Percentiles rank a stretch among this genome's conserved stretches.
Conservation (phyloP, 1,139 yeast species). For the Yamadazyma mexicana region DNA sequence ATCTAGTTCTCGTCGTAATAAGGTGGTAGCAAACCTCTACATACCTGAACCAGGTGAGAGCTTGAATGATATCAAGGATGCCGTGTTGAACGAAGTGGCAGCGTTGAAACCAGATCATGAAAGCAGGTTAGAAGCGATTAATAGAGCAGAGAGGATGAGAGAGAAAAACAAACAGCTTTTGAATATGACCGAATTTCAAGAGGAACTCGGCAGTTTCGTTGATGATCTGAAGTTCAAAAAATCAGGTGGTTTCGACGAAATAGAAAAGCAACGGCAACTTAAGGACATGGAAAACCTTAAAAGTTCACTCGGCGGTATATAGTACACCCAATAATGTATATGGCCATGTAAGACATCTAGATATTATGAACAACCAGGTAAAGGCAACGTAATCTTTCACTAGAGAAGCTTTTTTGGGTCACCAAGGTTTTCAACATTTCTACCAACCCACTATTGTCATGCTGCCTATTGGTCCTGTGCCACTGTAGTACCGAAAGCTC, state of each 20-base stretch:
- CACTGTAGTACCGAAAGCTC: not conserved
- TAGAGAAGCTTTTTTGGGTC: not conserved
- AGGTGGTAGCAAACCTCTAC: constrained; percentile 38
- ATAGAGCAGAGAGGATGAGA: constrained; percentile 79
- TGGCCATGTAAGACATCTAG: no score
- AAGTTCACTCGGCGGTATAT: constrained; percentile 22
- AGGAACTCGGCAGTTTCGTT: constrained; percentile 85
- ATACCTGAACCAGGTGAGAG: constrained; percentile 70
- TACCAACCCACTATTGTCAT: not conserved
- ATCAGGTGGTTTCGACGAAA: constrained; percentile 86
- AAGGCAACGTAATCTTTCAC: not conserved
- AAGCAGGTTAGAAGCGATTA: constrained; percentile 81
- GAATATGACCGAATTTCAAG: constrained; percentile 67
- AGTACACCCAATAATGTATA: not conserved
- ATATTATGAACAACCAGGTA: not conserved
- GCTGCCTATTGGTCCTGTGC: not conserved
- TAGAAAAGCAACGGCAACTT: constrained; percentile 65
- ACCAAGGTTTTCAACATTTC: not conserved
- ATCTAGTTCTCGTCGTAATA: constrained; percentile 30
- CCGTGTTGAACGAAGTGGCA: constrained; percentile 75
- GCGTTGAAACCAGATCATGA: constrained; percentile 84
- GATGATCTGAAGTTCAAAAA: constrained; percentile 71
- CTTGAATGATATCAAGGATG: constrained; percentile 69
- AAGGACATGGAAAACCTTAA: constrained; percentile 71
- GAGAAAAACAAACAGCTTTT: constrained; percentile 66